These are phyloP conservation scores for Dichotomocladium elegans DNA, from an alignment of 371 early-diverging fungal genomes.

Conservation along the genomic window DNA sequence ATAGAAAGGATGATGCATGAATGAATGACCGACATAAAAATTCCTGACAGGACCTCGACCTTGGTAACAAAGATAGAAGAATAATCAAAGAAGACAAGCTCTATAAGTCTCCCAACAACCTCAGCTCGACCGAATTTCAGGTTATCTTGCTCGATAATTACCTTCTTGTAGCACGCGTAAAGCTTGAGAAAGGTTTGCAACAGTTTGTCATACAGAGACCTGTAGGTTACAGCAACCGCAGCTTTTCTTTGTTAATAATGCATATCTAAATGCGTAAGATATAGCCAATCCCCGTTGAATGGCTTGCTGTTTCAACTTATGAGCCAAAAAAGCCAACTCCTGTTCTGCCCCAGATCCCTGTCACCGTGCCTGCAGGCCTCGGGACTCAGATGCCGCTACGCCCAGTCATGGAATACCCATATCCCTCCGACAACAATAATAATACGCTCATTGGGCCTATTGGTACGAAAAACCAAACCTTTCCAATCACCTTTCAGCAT, in stretches of 20 bases:
- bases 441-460: too few relatives aligned
- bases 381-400: conserved; percentile 1
- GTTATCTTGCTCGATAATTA: conserved; percentile 88
- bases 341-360: conserved; percentile 33
- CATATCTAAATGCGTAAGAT: not conserved
- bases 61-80: conserved; percentile 67
- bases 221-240: conserved; percentile 4
- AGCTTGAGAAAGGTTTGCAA: conserved; percentile 18
- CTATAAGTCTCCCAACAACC: conserved; percentile 49
- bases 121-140: conserved; percentile 59
- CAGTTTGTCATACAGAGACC: conserved; percentile 24
- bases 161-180: conserved; percentile 71
- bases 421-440: too few relatives aligned
- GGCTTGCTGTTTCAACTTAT: conserved; percentile 33
- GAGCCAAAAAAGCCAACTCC: conserved; percentile 15
- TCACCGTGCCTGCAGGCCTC: conserved; percentile 5
- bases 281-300: conserved; percentile 75
- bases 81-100: conserved; percentile 78
- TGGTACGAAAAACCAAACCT: conserved; percentile 10
- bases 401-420: not conserved
- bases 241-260: not conserved
- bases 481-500: conserved; percentile 70
- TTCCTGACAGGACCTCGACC: conserved; percentile 58
- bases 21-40: conserved; percentile 28
- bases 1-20: conserved; percentile 53